phyloP scores from a whole-genome alignment of 1,139 yeast genomes.

The Blastobotrys niveus region DNA sequence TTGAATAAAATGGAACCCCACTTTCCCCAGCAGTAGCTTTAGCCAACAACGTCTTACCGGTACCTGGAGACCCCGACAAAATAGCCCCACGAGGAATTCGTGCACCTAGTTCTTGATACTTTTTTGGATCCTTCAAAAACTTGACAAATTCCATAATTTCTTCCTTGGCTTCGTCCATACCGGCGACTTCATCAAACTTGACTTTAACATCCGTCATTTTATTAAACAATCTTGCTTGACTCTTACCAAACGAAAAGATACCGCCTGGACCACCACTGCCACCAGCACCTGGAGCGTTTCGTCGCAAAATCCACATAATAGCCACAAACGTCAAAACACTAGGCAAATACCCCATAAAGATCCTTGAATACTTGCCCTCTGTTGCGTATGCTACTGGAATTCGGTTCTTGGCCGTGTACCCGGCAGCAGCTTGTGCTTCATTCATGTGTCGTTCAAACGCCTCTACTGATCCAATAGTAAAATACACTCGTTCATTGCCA shows the following conservation, averaged over 20 bases:
- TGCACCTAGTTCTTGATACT: constrained; percentile 89
- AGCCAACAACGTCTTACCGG: constrained; percentile 96
- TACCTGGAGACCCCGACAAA: constrained; percentile 98
- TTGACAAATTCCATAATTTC: constrained; percentile 97
- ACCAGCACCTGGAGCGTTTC: constrained; percentile 34
- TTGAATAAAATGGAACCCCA: constrained; percentile 90
- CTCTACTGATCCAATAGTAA: constrained; percentile 88
- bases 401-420: constrained; percentile 57
- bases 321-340: constrained; percentile 63
- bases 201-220: constrained; percentile 87
- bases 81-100: constrained; percentile 98
- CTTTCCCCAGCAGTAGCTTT: constrained; percentile 99
- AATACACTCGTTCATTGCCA: constrained; percentile 40
- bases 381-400: constrained; percentile 79
- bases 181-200: constrained; percentile 91
- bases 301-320: constrained; percentile 58
- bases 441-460: constrained; percentile 82
- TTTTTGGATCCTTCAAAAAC: constrained; percentile 80
- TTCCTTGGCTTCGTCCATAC: constrained; percentile 95
- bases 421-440: constrained; percentile 62
- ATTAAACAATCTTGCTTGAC: constrained; percentile 85
- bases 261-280: constrained; percentile 43
- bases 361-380: constrained; percentile 56
- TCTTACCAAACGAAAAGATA: constrained; percentile 61
- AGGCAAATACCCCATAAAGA: constrained; percentile 73